Evolutionary conservation across 106 monocot genomes (phyloP).

Genomic region (Posidonia australis): DNA sequence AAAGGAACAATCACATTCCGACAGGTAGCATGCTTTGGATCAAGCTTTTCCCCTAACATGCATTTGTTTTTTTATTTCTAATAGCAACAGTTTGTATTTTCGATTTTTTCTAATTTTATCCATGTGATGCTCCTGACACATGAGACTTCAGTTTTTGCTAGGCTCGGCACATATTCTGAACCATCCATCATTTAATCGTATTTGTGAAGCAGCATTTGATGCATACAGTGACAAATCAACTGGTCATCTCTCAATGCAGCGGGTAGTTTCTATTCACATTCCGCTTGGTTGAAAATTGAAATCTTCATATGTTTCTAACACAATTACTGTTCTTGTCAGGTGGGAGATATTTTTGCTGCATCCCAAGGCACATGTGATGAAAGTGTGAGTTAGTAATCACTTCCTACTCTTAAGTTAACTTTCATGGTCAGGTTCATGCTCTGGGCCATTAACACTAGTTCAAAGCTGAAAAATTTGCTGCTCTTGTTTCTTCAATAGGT

Average conservation of each 20-base stretch:
- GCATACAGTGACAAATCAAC: neutral
- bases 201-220: neutral
- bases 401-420: neutral
- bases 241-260: neutral
- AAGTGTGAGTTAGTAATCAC: conserved; percentile 24
- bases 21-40: conserved; percentile 45
- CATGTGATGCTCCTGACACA: too few species aligned
- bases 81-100: neutral
- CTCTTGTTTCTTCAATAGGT: conserved; percentile 1
- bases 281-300: too few species aligned
- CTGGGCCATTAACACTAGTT: too few species aligned
- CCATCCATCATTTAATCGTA: neutral
- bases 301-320: neutral
- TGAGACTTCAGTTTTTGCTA: conserved; percentile 1
- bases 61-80: neutral
- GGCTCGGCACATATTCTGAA: neutral
- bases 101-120: neutral
- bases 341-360: conserved; percentile 27
- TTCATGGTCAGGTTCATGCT: neutral
- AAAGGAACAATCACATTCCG: conserved; percentile 75
- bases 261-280: neutral
- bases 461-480: neutral
- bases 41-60: neutral
- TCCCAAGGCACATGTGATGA: conserved; percentile 12
- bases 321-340: conserved; percentile 12